Percentiles rank a stretch among this genome's conserved stretches.
These are phyloP conservation scores for Ceratonia siliqua DNA, from an alignment of 306 rosid species.

Conservation along the genomic window DNA sequence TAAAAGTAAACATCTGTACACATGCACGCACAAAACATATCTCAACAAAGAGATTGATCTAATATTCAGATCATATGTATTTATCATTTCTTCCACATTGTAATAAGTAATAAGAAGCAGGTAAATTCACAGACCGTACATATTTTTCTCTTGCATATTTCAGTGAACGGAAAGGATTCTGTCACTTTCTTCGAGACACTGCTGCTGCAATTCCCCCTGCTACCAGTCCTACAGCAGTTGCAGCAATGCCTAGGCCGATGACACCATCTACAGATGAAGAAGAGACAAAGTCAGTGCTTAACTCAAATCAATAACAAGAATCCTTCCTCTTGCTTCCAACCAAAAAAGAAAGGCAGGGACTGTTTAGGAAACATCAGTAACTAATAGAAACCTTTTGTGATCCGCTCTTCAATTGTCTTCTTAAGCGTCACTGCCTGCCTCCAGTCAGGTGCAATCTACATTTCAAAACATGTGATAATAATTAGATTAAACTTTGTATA, in stretches of 20 bases:
- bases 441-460: conserved; percentile 94
- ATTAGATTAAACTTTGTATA: not conserved
- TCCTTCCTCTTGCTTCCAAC: not conserved
- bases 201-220: conserved; percentile 89
- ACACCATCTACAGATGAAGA: conserved; percentile 70
- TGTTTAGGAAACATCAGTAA: not conserved
- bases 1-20: not conserved
- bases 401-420: conserved; percentile 57
- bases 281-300: conserved; percentile 21
- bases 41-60: conserved; percentile 1
- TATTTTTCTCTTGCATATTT: conserved; percentile 27
- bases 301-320: conserved; percentile 19
- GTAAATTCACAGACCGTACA: conserved; percentile 33
- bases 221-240: conserved; percentile 78
- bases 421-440: conserved; percentile 81
- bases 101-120: conserved; percentile 18
- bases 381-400: conserved; percentile 68
- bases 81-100: conserved; percentile 11
- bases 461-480: conserved; percentile 9
- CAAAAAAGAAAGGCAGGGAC: not conserved
- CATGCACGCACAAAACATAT: not conserved
- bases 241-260: conserved; percentile 86
- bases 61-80: not conserved
- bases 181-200: conserved; percentile 58
- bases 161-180: conserved; percentile 8